These are phyloP conservation scores for Carex parvula DNA, from an alignment of 176 grass and related monocot genomes.

Conservation along the genomic window DNA sequence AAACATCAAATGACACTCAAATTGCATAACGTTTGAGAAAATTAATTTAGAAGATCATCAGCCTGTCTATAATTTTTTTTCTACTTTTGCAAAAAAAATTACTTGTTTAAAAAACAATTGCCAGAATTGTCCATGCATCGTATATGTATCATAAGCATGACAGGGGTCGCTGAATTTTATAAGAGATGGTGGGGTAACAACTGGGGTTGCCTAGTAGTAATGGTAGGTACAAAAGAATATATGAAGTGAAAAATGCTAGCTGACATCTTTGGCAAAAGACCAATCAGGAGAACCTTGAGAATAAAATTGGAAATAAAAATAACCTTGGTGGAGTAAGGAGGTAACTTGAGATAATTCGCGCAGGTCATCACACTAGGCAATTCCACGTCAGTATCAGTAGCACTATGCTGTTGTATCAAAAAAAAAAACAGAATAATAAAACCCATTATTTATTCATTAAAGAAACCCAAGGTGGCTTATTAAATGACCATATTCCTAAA, in stretches of 20 bases:
- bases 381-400: conserved; percentile 52
- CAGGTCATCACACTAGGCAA: conserved; percentile 99
- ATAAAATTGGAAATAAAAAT: conserved; percentile 8
- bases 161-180: not conserved
- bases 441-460: not conserved
- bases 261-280: not conserved
- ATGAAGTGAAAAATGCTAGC: not conserved
- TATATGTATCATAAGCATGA: not conserved
- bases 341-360: conserved; percentile 95
- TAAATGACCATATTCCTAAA: conserved; percentile 25
- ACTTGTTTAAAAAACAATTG: not conserved
- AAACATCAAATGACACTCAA: not conserved
- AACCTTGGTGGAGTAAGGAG: conserved; percentile 91
- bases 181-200: not conserved
- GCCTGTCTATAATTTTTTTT: not conserved
- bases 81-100: not conserved
- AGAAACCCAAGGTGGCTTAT: not conserved
- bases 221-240: not conserved
- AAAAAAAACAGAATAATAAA: conserved; percentile 24
- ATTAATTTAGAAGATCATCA: not conserved
- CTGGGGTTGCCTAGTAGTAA: not conserved
- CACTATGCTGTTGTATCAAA: conserved; percentile 58
- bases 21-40: not conserved
- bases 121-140: not conserved
- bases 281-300: not conserved